These are phyloP conservation scores for Alternaria panax DNA, from an alignment of 2,329 filamentous ascomycete species.

Conservation along the genomic window DNA sequence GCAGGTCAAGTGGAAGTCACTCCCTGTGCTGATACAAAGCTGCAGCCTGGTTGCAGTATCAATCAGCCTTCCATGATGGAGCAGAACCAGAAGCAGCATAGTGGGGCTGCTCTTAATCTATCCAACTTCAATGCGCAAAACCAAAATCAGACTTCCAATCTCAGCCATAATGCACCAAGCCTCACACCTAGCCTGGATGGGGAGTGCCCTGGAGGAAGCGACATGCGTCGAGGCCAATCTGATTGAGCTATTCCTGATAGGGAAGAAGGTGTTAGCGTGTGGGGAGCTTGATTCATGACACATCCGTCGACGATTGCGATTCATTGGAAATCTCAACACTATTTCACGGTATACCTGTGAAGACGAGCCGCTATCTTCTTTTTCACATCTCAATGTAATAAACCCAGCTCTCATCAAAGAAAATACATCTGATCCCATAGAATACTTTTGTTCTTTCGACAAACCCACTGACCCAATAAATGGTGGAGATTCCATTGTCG, in stretches of 20 bases:
- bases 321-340: neutral
- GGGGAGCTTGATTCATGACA: no score
- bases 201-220: neutral
- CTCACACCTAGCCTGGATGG: neutral
- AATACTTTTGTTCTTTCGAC: accelerated
- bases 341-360: neutral
- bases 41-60: neutral
- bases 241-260: no score
- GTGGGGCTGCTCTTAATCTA: neutral
- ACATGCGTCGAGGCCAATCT: neutral
- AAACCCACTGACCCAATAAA: accelerated
- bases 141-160: neutral
- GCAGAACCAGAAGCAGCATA: neutral
- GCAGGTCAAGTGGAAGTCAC: neutral
- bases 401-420: neutral
- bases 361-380: neutral
- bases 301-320: neutral
- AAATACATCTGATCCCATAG: neutral
- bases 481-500: neutral
- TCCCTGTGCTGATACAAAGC: neutral
- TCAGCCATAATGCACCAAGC: neutral
- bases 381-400: neutral
- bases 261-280: no score
- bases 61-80: neutral
- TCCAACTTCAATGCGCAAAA: neutral